A percentile compares a stretch with the other conserved stretches of the same genome.
Conservation (phyloP, 192 early-diverging fungal genomes). For the Coemansia sp. region DNA sequence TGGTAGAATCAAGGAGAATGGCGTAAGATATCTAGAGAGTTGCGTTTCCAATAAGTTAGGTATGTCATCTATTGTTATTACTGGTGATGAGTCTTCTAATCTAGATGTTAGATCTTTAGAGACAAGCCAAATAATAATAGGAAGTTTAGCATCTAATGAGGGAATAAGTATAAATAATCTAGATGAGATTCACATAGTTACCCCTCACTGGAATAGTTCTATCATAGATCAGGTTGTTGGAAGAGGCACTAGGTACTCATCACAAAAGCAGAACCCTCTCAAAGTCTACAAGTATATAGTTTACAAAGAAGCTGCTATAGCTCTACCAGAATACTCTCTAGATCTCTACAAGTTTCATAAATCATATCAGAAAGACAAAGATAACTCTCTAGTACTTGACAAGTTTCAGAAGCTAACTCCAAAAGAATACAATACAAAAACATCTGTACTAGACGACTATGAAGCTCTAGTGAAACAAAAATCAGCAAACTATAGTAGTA, state of each 20-base stretch:
- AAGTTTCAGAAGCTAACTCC: not conserved
- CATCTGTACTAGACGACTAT: not conserved
- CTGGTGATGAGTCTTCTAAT: too few species aligned
- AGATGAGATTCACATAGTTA: constrained; percentile 13
- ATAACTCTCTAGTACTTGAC: not conserved
- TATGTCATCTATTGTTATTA: too few species aligned
- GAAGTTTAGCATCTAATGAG: constrained; percentile 16
- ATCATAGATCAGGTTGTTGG: constrained; percentile 18
- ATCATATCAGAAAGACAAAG: constrained; percentile 13
- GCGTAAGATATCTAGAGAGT: constrained; percentile 7
- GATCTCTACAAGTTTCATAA: constrained; percentile 21
- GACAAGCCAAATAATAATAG: constrained; percentile 10
- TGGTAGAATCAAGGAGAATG: constrained; percentile 4
- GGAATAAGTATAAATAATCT: constrained; percentile 13
- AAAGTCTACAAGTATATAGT: constrained; percentile 11
- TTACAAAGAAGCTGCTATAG: constrained; percentile 6
- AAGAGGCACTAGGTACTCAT: constrained; percentile 17
- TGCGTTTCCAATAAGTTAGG: too few species aligned
- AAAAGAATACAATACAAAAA: not conserved
- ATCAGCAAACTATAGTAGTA: not conserved
- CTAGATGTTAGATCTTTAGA: too few species aligned
- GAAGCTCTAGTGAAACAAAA: not conserved
- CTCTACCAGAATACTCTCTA: constrained; percentile 13
- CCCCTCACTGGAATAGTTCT: constrained; percentile 22
- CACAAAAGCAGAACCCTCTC: not conserved